phyloP scores from a whole-genome alignment of 2,329 filamentous ascomycete species.

The Exophiala aquamarina region DNA sequence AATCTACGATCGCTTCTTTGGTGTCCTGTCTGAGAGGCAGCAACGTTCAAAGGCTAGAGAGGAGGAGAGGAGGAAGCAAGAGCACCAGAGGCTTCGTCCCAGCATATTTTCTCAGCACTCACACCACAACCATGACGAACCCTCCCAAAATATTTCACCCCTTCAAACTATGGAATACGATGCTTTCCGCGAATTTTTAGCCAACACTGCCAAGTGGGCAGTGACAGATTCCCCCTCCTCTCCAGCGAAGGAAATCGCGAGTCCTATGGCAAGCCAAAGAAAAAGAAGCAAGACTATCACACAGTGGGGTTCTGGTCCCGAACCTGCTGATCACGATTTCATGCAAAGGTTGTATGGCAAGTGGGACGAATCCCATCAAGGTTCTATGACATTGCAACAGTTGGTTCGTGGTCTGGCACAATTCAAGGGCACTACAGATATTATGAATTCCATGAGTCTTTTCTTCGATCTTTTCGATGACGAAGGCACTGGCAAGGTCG shows the following conservation, averaged over 20 bases:
- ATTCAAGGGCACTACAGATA: conserved; percentile 90
- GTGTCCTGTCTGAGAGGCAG: conserved; percentile 85
- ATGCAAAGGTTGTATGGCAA: conserved; percentile 81
- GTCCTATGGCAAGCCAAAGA: conserved; percentile 49
- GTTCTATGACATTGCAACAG: conserved; percentile 82
- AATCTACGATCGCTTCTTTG: conserved; percentile 93
- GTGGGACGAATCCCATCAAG: conserved; percentile 79
- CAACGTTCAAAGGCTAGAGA: conserved; percentile 78
- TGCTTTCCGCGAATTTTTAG: conserved; percentile 90
- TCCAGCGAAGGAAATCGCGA: conserved; percentile 20
- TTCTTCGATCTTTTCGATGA: conserved; percentile 98
- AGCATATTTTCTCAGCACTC: conserved; percentile 21
- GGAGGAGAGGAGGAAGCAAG: conserved; percentile 66
- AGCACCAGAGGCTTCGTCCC: conserved; percentile 53
- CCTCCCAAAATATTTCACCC: conserved; percentile 49
- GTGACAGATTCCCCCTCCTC: conserved; percentile 80
- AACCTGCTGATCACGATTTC: conserved; percentile 92
- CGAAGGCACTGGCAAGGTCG: conserved; percentile 83
- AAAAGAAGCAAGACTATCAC: conserved; percentile 49
- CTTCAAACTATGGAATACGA: conserved; percentile 85
- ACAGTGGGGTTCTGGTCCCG: conserved; percentile 61
- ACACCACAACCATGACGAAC: conserved; percentile 52
- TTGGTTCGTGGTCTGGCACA: conserved; percentile 87
- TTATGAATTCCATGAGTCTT: conserved; percentile 96
- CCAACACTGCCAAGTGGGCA: conserved; percentile 88